Evolutionary conservation across 2,329 filamentous ascomycete genomes (phyloP).

Genomic region (Ophiostoma australiae): DNA sequence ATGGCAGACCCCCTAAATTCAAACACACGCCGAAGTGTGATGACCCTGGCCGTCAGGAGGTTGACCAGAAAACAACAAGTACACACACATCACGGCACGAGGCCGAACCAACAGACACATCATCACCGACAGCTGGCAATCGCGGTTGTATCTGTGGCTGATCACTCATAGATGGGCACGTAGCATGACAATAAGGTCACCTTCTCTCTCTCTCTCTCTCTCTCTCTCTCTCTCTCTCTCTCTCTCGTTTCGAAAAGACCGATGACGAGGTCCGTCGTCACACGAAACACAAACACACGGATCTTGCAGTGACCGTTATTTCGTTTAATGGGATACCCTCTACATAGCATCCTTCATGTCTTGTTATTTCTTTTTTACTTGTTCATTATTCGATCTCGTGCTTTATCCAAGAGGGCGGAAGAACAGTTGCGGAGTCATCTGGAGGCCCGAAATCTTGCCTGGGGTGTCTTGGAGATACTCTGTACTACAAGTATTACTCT

Average conservation of each 20-base stretch:
- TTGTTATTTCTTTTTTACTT: background rate
- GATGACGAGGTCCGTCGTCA: slow-evolving; percentile 15
- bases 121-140: slow-evolving; percentile 13
- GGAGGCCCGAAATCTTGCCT: background rate
- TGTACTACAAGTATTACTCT: background rate
- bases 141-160: background rate
- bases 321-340: background rate
- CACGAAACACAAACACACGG: background rate
- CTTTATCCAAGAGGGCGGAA: background rate
- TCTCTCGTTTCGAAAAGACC: background rate
- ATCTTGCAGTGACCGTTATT: slow-evolving; percentile 4
- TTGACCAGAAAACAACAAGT: background rate
- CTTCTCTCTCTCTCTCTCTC: too few species aligned
- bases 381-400: background rate
- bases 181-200: background rate
- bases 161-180: slow-evolving; percentile 5
- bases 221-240: too few species aligned
- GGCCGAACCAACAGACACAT: slow-evolving; percentile 6
- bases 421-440: slow-evolving; percentile 2
- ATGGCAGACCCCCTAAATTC: background rate
- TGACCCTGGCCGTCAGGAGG: slow-evolving; percentile 4
- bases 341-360: background rate
- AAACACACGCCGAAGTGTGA: background rate
- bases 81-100: background rate
- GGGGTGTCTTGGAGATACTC: background rate